These are phyloP conservation scores for Arabis hirsuta DNA, from an alignment of 345 rosid species.

Conservation along the genomic window DNA sequence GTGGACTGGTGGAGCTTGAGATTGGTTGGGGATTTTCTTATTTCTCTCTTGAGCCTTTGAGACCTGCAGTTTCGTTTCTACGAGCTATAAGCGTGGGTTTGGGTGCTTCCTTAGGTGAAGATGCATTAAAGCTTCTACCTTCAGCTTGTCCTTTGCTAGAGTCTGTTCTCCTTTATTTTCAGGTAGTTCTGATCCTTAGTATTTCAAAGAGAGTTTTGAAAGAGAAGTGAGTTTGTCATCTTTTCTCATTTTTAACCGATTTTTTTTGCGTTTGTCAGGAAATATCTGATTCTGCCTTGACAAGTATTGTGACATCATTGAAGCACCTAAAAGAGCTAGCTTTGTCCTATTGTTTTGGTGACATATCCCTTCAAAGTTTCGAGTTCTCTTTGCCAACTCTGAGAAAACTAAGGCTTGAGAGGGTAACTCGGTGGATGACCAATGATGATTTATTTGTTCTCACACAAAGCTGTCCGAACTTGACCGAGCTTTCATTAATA, in stretches of 20 bases:
- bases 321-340: slow-evolving; percentile 56
- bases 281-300: slow-evolving; percentile 60
- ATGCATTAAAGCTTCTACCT: slow-evolving; percentile 54
- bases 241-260: background rate
- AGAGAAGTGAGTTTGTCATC: background rate
- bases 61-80: slow-evolving; percentile 58
- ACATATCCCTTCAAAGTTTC: slow-evolving; percentile 65
- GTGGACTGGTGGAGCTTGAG: slow-evolving; percentile 61
- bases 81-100: slow-evolving; percentile 63
- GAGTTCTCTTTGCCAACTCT: slow-evolving; percentile 51
- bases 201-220: background rate
- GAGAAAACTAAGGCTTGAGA: slow-evolving; percentile 64
- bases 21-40: slow-evolving; percentile 80
- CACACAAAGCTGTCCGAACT: slow-evolving; percentile 54
- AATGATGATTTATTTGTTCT: slow-evolving; percentile 62
- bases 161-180: slow-evolving; percentile 64
- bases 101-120: slow-evolving; percentile 77
- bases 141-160: slow-evolving; percentile 66
- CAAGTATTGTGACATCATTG: slow-evolving; percentile 50
- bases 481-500: slow-evolving; percentile 64
- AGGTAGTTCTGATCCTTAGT: slow-evolving; percentile 53
- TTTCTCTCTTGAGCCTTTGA: slow-evolving; percentile 56
- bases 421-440: slow-evolving; percentile 83
- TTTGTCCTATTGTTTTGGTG: slow-evolving; percentile 78
- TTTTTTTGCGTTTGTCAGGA: slow-evolving; percentile 48